A percentile compares a stretch with the other conserved stretches of the same genome.
phyloP scores from a whole-genome alignment of 169 alveolate genomes.

The Babesia ovata region DNA sequence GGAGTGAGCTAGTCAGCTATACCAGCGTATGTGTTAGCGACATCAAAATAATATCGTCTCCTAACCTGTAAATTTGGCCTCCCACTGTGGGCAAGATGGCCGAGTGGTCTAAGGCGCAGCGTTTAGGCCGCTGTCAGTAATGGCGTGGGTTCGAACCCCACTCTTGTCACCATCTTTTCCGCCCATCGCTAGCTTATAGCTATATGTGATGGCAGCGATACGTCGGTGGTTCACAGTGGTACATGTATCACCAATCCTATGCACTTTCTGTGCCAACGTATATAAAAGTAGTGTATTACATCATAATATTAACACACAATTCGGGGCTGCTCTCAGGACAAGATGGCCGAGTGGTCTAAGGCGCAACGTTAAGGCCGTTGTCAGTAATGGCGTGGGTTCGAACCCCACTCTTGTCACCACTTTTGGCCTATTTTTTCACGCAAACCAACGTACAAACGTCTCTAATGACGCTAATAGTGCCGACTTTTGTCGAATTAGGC shows the following conservation, averaged over 20 bases:
- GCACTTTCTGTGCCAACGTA: too few species aligned
- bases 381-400: slow-evolving; percentile 99
- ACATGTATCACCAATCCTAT: too few species aligned
- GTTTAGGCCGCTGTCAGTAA: slow-evolving; percentile 99
- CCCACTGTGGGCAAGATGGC: slow-evolving; percentile 83
- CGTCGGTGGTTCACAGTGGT: too few species aligned
- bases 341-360: slow-evolving; percentile 99
- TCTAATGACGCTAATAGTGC: too few species aligned
- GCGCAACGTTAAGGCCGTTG: slow-evolving; percentile 99
- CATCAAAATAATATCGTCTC: too few species aligned
- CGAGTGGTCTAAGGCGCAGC: slow-evolving; percentile 99
- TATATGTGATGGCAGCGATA: too few species aligned
- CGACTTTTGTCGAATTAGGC: too few species aligned
- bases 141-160: slow-evolving; percentile 99
- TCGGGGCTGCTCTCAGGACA: slow-evolving; percentile 19
- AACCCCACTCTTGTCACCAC: slow-evolving; percentile 92
- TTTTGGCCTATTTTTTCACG: neutral
- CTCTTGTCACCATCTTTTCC: slow-evolving; percentile 88
- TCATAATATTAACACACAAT: neutral
- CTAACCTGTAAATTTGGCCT: neutral
- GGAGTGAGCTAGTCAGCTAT: too few species aligned
- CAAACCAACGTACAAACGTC: too few species aligned
- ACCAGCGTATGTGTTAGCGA: too few species aligned
- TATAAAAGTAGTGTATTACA: neutral
- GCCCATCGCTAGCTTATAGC: too few species aligned